Conservation (phyloP, 1,139 yeast species). For the Geotrichum histeridarum region DNA sequence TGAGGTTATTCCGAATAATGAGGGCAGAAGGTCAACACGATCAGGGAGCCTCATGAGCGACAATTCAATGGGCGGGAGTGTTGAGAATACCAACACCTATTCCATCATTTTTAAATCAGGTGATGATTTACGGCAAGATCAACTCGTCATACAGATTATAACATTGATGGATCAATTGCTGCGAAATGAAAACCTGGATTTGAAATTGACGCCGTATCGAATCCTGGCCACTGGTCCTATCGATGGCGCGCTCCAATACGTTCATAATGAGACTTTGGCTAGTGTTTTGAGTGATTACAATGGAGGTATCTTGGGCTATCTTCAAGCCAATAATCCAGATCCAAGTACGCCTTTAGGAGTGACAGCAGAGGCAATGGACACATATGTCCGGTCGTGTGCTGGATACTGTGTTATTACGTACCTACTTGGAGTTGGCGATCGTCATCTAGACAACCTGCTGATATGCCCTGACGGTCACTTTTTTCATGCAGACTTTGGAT, state of each 20-base stretch:
- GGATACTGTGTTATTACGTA: constrained; percentile 97
- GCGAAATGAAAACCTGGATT: constrained; percentile 83
- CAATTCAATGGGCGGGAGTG: neutral
- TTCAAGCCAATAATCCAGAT: constrained; percentile 63
- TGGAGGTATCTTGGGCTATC: constrained; percentile 62
- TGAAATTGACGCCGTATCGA: constrained; percentile 80
- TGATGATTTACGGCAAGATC: constrained; percentile 94
- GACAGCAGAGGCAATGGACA: constrained; percentile 75
- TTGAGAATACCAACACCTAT: constrained; percentile 50
- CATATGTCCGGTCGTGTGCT: constrained; percentile 91
- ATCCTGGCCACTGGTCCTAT: constrained; percentile 85
- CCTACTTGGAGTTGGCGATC: constrained; percentile 90
- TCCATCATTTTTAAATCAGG: constrained; percentile 92
- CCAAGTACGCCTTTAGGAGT: constrained; percentile 64
- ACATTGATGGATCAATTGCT: constrained; percentile 85
- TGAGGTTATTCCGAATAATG: neutral
- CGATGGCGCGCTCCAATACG: constrained; percentile 90
- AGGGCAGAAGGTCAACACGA: neutral
- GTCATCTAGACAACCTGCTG: constrained; percentile 87
- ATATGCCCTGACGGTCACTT: constrained; percentile 70
- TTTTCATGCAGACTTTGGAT: constrained; percentile 97
- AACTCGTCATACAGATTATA: constrained; percentile 86
- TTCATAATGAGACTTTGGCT: constrained; percentile 88
- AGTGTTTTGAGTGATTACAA: constrained; percentile 66
- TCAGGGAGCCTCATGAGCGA: neutral